Evolutionary conservation across 163 green algal species (phyloP).

Genomic region (Chlorella variabilis): DNA sequence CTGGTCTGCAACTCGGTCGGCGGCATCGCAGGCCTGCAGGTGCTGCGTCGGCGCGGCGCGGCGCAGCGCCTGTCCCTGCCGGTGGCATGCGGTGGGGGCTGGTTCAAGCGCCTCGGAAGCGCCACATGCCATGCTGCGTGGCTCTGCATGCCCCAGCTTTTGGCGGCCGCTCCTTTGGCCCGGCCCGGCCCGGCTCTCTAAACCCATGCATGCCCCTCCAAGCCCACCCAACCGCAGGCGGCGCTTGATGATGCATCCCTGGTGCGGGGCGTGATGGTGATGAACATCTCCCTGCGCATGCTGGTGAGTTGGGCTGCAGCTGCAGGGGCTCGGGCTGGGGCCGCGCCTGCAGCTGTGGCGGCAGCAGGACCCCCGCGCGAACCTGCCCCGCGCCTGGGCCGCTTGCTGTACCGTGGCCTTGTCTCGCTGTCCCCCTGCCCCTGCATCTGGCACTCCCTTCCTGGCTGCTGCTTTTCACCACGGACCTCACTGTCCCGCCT

Average conservation of each 20-base stretch:
- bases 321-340: too few relatives aligned
- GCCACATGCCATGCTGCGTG: neutral
- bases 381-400: too few relatives aligned
- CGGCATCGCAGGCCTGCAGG: constrained; percentile 77
- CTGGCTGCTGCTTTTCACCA: too few relatives aligned
- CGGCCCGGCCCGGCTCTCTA: too few relatives aligned
- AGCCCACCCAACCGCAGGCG: constrained; percentile 49
- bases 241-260: constrained; percentile 55
- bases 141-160: too few relatives aligned
- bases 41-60: neutral
- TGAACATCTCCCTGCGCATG: constrained; percentile 89
- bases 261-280: constrained; percentile 78
- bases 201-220: neutral
- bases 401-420: too few relatives aligned
- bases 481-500: neutral
- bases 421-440: too few relatives aligned
- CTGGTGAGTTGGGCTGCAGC: constrained; percentile 35
- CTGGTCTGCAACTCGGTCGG: constrained; percentile 95
- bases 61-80: too few relatives aligned
- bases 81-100: neutral
- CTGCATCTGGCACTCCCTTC: too few relatives aligned
- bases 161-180: too few relatives aligned
- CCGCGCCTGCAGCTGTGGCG: neutral
- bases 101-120: neutral
- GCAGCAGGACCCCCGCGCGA: neutral